These are phyloP conservation scores for Neurospora discreta DNA, from an alignment of 495 filamentous ascomycete species.

Conservation along the genomic window DNA sequence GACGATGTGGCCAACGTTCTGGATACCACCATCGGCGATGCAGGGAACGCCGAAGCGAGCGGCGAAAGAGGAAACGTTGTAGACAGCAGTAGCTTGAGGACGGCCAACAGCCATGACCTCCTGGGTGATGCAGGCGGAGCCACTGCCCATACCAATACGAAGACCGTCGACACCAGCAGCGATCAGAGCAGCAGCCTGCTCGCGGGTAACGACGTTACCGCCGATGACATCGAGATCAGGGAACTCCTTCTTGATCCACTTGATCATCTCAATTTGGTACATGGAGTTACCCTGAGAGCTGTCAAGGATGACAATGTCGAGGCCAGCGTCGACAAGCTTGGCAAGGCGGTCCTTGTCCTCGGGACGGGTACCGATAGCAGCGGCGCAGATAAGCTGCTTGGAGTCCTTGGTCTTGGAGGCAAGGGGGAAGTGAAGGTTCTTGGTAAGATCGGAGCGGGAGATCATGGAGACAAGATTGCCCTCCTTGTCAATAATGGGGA, in stretches of 20 bases:
- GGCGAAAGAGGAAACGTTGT: slow-evolving; percentile 78
- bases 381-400: slow-evolving; percentile 94
- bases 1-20: slow-evolving; percentile 98
- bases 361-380: slow-evolving; percentile 87
- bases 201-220: slow-evolving; percentile 93
- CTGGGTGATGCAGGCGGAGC: slow-evolving; percentile 97
- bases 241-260: slow-evolving; percentile 79
- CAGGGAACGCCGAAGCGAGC: slow-evolving; percentile 91
- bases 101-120: slow-evolving; percentile 99
- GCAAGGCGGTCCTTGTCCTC: slow-evolving; percentile 81
- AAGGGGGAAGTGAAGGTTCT: slow-evolving; percentile 94
- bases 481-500: slow-evolving; percentile 82
- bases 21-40: slow-evolving; percentile 95
- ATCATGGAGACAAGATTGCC: slow-evolving; percentile 90
- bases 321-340: slow-evolving; percentile 82
- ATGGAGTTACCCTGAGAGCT: slow-evolving; percentile 94
- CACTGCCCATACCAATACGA: slow-evolving; percentile 97
- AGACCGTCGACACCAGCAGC: slow-evolving; percentile 92
- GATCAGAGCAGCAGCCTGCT: slow-evolving; percentile 86
- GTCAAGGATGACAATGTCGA: slow-evolving; percentile 94
- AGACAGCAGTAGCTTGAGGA: slow-evolving; percentile 87
- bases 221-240: slow-evolving; percentile 88
- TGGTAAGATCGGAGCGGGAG: slow-evolving; percentile 93
- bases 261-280: slow-evolving; percentile 95
- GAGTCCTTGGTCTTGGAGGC: slow-evolving; percentile 95